These are phyloP conservation scores for Nemania diffusa DNA, from an alignment of 2,329 filamentous ascomycete genomes.

Conservation along the genomic window DNA sequence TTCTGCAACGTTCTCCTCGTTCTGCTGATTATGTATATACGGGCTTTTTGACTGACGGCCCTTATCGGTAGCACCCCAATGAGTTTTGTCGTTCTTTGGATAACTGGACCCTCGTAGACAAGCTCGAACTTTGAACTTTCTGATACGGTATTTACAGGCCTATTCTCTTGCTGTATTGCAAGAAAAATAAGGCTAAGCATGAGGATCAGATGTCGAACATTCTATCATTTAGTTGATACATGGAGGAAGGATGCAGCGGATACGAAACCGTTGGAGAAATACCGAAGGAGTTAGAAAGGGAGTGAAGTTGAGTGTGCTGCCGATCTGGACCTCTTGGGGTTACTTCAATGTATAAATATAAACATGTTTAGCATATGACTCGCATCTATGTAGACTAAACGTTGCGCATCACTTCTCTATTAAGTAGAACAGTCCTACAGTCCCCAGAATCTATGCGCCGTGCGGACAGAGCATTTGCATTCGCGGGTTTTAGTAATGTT, in stretches of 20 bases:
- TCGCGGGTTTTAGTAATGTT: background rate
- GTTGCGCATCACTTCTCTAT: conserved; percentile 1
- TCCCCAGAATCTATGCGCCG: background rate
- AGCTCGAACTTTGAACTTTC: background rate
- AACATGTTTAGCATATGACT: conserved; percentile 1
- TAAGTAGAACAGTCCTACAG: background rate
- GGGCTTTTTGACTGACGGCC: background rate
- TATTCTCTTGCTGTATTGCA: background rate
- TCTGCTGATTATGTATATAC: conserved; percentile 5
- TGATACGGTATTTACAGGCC: background rate
- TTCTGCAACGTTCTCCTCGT: conserved; percentile 8
- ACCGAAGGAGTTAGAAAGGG: background rate
- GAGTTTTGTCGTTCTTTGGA: background rate
- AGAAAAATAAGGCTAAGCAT: background rate
- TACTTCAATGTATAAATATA: conserved; percentile 16
- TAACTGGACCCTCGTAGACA: background rate
- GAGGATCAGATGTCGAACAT: background rate
- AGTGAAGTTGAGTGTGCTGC: background rate
- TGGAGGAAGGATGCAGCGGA: background rate
- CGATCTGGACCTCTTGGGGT: conserved; percentile 17
- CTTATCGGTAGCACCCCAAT: background rate
- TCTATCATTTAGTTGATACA: background rate
- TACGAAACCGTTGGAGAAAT: conserved; percentile 3
- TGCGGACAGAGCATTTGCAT: background rate
- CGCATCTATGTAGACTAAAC: background rate